phyloP scores from a whole-genome alignment of 2,329 filamentous ascomycete species.

The Colletotrichum noveboracense region DNA sequence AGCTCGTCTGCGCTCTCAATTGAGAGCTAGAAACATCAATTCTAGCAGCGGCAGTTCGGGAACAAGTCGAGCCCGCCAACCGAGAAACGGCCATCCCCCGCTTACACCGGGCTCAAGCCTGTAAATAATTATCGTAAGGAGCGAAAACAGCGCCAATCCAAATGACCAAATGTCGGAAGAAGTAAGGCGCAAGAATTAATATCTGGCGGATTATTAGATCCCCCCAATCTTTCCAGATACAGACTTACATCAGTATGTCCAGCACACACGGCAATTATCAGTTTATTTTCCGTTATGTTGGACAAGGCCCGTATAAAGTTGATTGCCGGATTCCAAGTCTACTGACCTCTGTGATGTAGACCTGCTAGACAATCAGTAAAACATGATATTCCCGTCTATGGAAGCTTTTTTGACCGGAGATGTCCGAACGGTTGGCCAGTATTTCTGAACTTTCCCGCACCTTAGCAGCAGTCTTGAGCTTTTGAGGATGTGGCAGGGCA shows the following conservation, averaged over 20 bases:
- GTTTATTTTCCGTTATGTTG: rapidly evolving
- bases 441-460: background rate
- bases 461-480: background rate
- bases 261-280: background rate
- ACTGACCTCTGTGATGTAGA: background rate
- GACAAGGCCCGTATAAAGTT: rapidly evolving
- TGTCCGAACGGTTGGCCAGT: background rate
- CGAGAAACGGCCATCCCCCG: background rate
- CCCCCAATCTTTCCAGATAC: background rate
- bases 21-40: background rate
- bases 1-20: background rate
- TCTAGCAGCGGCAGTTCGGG: background rate
- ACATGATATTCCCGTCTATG: background rate
- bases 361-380: background rate
- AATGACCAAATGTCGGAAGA: background rate
- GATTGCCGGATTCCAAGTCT: background rate
- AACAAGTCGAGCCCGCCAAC: background rate
- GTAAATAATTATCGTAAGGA: background rate
- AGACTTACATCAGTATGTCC: rapidly evolving
- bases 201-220: background rate
- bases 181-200: background rate
- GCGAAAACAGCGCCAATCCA: background rate
- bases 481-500: background rate
- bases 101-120: background rate
- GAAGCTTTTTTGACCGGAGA: background rate